These are phyloP conservation scores for Cladorrhinum sp. DNA, from an alignment of 2,329 filamentous ascomycete genomes.

Conservation along the genomic window DNA sequence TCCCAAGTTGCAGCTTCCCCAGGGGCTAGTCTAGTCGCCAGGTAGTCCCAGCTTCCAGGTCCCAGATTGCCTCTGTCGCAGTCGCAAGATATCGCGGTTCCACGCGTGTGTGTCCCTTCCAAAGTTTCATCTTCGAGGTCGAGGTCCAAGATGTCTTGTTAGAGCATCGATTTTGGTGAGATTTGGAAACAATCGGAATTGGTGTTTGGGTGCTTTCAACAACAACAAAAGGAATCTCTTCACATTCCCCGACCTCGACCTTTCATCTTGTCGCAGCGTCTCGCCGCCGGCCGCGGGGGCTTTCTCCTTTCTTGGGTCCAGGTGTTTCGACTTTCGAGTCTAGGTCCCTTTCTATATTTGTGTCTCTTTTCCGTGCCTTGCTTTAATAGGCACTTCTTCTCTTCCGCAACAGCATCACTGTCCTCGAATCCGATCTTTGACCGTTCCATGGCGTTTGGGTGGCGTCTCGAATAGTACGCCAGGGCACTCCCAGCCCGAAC, in stretches of 20 bases:
- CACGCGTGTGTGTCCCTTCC: conserved; percentile 18
- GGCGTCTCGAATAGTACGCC: conserved; percentile 20
- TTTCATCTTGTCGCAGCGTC: neutral
- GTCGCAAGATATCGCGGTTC: conserved; percentile 21
- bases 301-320: neutral
- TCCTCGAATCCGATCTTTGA: neutral
- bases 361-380: neutral
- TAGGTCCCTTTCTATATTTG: neutral
- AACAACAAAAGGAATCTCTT: neutral
- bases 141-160: conserved; percentile 8
- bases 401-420: neutral
- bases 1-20: conserved; percentile 7
- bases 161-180: conserved; percentile 4
- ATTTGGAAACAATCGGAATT: neutral
- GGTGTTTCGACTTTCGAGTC: neutral
- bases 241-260: neutral
- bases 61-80: conserved; percentile 8
- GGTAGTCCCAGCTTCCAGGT: neutral
- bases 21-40: neutral
- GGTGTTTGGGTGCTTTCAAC: neutral
- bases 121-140: neutral
- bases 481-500: conserved; percentile 24
- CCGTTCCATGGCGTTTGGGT: conserved; percentile 25
- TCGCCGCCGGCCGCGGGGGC: neutral
- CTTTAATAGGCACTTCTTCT: neutral